Evolutionary conservation across 768 basidiomycete genomes (phyloP).

Genomic region (Trametes villosa): DNA sequence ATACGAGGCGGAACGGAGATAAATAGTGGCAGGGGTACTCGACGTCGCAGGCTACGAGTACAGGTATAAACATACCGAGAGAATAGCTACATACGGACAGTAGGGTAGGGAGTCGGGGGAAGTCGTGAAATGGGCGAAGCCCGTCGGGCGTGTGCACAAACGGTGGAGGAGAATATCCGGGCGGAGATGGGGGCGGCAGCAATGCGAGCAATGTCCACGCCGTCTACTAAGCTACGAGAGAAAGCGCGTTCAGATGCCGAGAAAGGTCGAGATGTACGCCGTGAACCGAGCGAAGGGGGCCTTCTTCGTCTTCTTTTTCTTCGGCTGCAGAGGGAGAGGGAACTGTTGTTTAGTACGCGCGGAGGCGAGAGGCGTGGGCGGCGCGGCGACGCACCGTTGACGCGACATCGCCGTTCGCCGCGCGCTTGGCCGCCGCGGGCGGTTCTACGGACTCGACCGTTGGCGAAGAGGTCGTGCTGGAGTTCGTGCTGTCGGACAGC

Average conservation of each 20-base stretch:
- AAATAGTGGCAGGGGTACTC: background rate
- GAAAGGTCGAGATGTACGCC: constrained; percentile 34
- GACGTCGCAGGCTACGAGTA: constrained; percentile 1
- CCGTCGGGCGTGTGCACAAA: background rate
- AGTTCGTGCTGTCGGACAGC: background rate
- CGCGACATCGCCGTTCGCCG: constrained; percentile 14
- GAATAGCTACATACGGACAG: constrained; percentile 4
- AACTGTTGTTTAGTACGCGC: background rate
- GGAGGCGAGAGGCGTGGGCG: background rate
- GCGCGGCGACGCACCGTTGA: constrained; percentile 12
- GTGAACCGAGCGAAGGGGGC: constrained; percentile 32
- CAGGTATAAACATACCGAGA: background rate
- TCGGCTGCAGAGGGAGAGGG: constrained; percentile 6
- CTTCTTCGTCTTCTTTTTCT: constrained; percentile 32
- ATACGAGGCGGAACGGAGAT: no score
- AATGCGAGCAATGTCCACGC: background rate
- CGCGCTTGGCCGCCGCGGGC: constrained; percentile 10
- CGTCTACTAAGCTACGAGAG: background rate
- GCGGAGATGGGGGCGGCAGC: background rate
- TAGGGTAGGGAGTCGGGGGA: background rate
- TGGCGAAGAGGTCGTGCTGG: constrained; percentile 7
- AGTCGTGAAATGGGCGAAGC: background rate
- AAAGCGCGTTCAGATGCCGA: constrained; percentile 30
- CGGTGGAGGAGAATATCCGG: background rate
- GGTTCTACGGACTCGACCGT: constrained; percentile 14